phyloP scores from a whole-genome alignment of 768 basidiomycete species.

The Tylopilus cervinicoccineus region DNA sequence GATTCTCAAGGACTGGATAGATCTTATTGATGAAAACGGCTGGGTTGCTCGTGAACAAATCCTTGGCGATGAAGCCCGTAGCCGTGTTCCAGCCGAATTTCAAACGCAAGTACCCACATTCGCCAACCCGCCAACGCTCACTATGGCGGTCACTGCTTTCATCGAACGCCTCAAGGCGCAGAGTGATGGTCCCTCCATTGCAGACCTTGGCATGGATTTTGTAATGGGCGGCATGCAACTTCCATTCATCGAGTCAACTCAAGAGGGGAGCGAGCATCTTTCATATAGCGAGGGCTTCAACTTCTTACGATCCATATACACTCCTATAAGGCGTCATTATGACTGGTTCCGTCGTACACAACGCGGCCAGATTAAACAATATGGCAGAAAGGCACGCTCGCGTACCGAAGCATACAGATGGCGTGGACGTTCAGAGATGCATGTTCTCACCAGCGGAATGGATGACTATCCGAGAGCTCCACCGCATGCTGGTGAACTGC shows the following conservation, averaged over 20 bases:
- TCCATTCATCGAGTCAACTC: constrained; percentile 35
- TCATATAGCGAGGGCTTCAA: constrained; percentile 57
- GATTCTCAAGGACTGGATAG: constrained; percentile 87
- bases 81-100: constrained; percentile 89
- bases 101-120: constrained; percentile 91
- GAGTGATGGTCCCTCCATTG: constrained; percentile 45
- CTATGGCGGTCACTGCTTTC: constrained; percentile 90
- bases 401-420: constrained; percentile 89
- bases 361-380: constrained; percentile 90
- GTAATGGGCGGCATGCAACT: constrained; percentile 51
- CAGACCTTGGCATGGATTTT: constrained; percentile 64
- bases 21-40: constrained; percentile 87
- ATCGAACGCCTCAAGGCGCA: constrained; percentile 64
- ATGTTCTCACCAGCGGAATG: constrained; percentile 92
- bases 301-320: constrained; percentile 80
- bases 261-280: constrained; percentile 46
- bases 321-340: constrained; percentile 84
- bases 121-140: constrained; percentile 92
- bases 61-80: constrained; percentile 92
- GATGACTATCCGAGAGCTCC: constrained; percentile 94
- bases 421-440: constrained; percentile 82
- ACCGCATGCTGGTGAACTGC: constrained; percentile 87
- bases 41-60: constrained; percentile 98
- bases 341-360: constrained; percentile 96
- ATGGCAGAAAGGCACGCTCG: constrained; percentile 79